Conservation (phyloP, 768 basidiomycete genomes). For the Cystofilobasidium bisporidii region DNA sequence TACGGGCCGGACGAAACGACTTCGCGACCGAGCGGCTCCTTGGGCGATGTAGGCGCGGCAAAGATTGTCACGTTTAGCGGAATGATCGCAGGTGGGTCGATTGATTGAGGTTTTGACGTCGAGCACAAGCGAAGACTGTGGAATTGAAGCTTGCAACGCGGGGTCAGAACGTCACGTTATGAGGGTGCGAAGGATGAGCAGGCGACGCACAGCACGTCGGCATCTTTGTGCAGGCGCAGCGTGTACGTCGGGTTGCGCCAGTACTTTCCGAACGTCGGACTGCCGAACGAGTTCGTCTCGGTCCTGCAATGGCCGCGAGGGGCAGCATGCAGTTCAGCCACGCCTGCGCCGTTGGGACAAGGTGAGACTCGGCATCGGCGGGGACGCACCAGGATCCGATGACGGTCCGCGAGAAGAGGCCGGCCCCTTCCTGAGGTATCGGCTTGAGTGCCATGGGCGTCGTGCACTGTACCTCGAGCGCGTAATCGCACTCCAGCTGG, state of each 20-base stretch:
- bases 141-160: neutral
- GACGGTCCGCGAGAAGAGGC: conserved; percentile 66
- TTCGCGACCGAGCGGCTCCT: neutral
- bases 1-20: conserved; percentile 70
- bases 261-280: conserved; percentile 11
- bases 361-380: too few relatives aligned
- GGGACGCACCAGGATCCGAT: conserved; percentile 62
- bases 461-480: conserved; percentile 56
- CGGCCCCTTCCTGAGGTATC: conserved; percentile 79
- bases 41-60: neutral
- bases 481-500: conserved; percentile 55
- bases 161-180: too few relatives aligned
- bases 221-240: neutral
- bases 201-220: conserved; percentile 10
- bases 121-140: conserved; percentile 7
- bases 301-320: neutral
- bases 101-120: neutral
- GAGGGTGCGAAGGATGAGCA: too few relatives aligned
- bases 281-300: neutral
- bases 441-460: conserved; percentile 52
- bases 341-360: too few relatives aligned
- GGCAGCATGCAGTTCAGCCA: neutral
- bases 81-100: neutral
- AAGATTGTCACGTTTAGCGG: conserved; percentile 13
- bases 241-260: conserved; percentile 12